Conservation (phyloP, 257 asterid species). For the Solanum tarapatanum region DNA sequence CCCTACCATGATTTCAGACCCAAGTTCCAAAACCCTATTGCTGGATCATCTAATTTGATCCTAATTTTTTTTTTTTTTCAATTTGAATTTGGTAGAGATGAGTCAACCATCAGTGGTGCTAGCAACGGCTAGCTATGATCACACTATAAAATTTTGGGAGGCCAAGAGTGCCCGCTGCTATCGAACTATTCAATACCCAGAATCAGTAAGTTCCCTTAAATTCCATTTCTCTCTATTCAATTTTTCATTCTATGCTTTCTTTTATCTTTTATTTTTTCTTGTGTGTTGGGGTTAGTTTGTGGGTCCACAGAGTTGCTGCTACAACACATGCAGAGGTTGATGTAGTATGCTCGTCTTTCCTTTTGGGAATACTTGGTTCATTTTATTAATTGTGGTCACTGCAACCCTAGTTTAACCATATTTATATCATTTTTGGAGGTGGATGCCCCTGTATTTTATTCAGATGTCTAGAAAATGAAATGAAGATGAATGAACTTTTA, state of each 20-base stretch:
- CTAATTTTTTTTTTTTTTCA: not conserved
- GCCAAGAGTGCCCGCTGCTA: constrained; percentile 88
- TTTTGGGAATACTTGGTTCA: not conserved
- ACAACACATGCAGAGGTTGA: not conserved
- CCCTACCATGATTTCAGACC: not conserved
- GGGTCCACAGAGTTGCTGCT: not conserved
- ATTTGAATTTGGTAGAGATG: constrained; percentile 23
- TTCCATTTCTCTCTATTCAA: not conserved
- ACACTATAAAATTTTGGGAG: constrained; percentile 95
- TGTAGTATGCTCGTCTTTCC: not conserved
- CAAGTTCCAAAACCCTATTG: not conserved
- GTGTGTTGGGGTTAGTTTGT: not conserved
- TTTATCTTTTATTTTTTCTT: not conserved
- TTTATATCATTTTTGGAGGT: not conserved
- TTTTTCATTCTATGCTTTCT: not conserved
- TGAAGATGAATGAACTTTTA: not conserved
- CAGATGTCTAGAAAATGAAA: not conserved
- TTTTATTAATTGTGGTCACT: not conserved
- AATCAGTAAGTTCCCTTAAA: constrained; percentile 45
- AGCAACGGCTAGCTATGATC: constrained; percentile 98
- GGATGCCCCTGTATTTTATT: not conserved
- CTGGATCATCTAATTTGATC: not conserved
- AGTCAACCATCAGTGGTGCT: constrained; percentile 75
- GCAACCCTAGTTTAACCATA: not conserved
- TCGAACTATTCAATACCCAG: constrained; percentile 90